These are phyloP conservation scores for Haematococcus sp. DNA, from an alignment of 139 green algal genomes.

Conservation along the genomic window DNA sequence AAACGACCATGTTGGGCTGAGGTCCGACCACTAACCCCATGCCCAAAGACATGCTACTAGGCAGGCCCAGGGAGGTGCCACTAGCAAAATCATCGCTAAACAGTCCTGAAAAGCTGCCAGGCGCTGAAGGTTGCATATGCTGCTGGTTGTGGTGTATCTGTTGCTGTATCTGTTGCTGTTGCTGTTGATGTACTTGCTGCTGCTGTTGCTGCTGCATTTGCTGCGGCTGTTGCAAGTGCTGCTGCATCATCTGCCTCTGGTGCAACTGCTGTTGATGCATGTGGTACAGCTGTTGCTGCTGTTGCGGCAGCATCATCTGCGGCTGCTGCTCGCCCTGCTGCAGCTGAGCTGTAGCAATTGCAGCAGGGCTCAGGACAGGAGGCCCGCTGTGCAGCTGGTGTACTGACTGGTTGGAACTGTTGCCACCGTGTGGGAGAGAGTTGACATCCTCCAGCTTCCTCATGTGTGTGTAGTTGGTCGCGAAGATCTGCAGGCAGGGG, in stretches of 20 bases:
- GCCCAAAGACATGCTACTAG: not conserved
- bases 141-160: not conserved
- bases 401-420: not conserved
- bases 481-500: conserved; percentile 15
- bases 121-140: no score
- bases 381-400: not conserved
- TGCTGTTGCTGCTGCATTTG: not conserved
- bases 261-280: not conserved
- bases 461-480: conserved; percentile 23
- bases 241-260: not conserved
- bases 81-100: not conserved
- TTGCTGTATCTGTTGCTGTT: not conserved
- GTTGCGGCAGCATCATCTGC: not conserved
- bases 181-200: not conserved
- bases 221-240: not conserved
- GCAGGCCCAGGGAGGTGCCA: not conserved
- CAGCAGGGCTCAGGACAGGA: not conserved
- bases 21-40: no score
- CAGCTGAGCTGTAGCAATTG: not conserved
- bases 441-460: conserved; percentile 10
- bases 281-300: not conserved
- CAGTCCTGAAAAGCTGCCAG: no score
- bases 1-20: no score
- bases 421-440: no score
- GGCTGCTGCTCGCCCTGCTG: not conserved